phyloP scores from a whole-genome alignment of 2,329 filamentous ascomycete genomes.

The Nakataea oryzae region DNA sequence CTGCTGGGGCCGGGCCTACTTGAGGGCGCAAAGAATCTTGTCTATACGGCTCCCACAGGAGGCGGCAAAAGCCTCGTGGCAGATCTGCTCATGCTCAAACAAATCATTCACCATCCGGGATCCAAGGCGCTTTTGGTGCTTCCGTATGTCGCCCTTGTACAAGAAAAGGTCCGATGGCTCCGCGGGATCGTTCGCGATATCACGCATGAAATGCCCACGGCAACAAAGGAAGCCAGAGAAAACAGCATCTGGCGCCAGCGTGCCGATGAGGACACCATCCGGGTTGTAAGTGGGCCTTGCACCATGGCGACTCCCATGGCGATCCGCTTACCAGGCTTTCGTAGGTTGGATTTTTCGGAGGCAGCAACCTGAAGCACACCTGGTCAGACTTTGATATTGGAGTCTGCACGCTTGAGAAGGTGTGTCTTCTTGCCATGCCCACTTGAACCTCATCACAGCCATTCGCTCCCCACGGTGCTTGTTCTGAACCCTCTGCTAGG shows the following conservation, averaged over 20 bases:
- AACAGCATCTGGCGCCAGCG: conserved; percentile 40
- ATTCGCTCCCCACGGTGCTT: conserved; percentile 9
- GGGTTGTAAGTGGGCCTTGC: conserved; percentile 30
- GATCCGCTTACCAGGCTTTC: background rate
- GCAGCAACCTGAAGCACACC: conserved; percentile 53
- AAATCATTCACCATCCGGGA: conserved; percentile 50
- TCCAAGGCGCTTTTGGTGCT: conserved; percentile 64
- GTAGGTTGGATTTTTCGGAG: conserved; percentile 58
- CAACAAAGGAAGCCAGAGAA: conserved; percentile 9
- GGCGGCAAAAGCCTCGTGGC: conserved; percentile 71
- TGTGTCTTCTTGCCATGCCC: conserved; percentile 12
- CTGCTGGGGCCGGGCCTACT: conserved; percentile 58
- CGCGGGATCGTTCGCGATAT: conserved; percentile 40
- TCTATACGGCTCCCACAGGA: conserved; percentile 72
- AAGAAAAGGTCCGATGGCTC: conserved; percentile 70
- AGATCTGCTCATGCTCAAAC: conserved; percentile 62
- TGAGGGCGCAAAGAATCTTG: conserved; percentile 54
- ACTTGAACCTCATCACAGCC: background rate
- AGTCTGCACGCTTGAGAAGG: conserved; percentile 73
- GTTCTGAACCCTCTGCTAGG: conserved; percentile 32
- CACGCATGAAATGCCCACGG: background rate
- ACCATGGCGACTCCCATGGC: background rate
- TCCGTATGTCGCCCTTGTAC: conserved; percentile 69
- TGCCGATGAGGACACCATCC: conserved; percentile 46
- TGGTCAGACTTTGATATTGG: conserved; percentile 72